Percentiles rank a stretch among this genome's conserved stretches.
These are phyloP conservation scores for Fomitopsis pinicola DNA, from an alignment of 1,284 basidiomycete genomes.

Conservation along the genomic window DNA sequence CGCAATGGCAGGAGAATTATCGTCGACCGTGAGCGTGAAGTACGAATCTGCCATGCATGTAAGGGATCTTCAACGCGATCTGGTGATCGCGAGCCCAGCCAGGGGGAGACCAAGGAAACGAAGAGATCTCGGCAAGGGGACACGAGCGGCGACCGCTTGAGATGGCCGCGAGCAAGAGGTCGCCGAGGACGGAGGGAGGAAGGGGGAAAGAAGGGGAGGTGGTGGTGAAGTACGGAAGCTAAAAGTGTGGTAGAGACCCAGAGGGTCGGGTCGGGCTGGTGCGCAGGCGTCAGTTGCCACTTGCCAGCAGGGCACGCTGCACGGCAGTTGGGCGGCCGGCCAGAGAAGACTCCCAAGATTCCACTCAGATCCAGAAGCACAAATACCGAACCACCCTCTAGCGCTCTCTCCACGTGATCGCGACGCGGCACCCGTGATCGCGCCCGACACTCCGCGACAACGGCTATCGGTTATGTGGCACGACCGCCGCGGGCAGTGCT, in stretches of 20 bases:
- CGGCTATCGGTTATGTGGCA: background rate
- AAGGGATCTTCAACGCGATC: background rate
- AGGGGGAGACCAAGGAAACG: background rate
- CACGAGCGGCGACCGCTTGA: background rate
- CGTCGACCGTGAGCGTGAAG: slow-evolving; percentile 53
- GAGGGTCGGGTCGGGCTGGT: background rate
- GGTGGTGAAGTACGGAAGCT: background rate
- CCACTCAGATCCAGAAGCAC: background rate
- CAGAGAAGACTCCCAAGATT: background rate
- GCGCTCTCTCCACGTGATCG: background rate
- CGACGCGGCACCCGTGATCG: background rate
- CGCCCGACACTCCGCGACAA: background rate
- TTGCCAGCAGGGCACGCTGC: background rate
- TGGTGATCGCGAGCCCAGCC: slow-evolving; percentile 1
- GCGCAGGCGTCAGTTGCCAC: background rate
- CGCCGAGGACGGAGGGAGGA: background rate
- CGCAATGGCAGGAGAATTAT: slow-evolving; percentile 58
- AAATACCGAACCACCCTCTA: background rate
- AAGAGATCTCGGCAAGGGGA: background rate
- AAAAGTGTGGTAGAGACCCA: background rate
- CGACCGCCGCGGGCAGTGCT: background rate
- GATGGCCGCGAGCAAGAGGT: background rate
- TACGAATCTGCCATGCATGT: slow-evolving; percentile 43
- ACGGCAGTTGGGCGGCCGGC: background rate
- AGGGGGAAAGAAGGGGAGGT: background rate